phyloP scores from a whole-genome alignment of 2,329 filamentous ascomycete species.

The Cladosporium sp. region DNA sequence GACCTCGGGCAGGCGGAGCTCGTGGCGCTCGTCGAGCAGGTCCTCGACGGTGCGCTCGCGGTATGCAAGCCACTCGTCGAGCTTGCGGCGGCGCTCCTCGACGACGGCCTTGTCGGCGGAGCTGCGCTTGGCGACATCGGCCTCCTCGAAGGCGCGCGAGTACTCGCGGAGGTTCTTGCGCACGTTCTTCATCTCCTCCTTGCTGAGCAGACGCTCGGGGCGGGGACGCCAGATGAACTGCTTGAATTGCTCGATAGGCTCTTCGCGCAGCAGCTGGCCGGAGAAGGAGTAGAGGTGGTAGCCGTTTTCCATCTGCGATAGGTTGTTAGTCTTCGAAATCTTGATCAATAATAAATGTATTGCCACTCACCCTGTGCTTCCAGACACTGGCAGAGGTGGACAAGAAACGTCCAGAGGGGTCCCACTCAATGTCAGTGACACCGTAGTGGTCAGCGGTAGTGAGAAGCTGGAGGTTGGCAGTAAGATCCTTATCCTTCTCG shows the following conservation, averaged over 20 bases:
- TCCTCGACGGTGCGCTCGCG: conserved; percentile 72
- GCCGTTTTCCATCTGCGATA: conserved; percentile 89
- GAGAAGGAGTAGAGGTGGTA: conserved; percentile 98
- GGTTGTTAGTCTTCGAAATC: conserved; percentile 22
- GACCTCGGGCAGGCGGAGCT: conserved; percentile 66
- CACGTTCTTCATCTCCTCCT: conserved; percentile 96
- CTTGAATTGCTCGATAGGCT: conserved; percentile 95
- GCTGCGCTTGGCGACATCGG: conserved; percentile 89
- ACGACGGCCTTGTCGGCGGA: conserved; percentile 93
- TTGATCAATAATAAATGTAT: neutral
- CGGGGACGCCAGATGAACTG: conserved; percentile 94
- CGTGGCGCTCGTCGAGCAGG: conserved; percentile 69
- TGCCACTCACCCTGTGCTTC: conserved; percentile 82
- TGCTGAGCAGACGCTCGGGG: conserved; percentile 84
- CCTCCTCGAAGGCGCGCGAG: conserved; percentile 90
- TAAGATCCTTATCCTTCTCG: conserved; percentile 88
- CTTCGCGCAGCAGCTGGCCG: conserved; percentile 84
- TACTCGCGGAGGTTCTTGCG: conserved; percentile 99
- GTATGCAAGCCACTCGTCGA: conserved; percentile 90
- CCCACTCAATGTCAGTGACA: conserved; percentile 97
- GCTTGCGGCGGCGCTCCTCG: conserved; percentile 76
- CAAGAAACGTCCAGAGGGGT: conserved; percentile 91
- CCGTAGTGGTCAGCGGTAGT: conserved; percentile 94
- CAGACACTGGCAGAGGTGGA: conserved; percentile 91
- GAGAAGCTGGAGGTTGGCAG: conserved; percentile 93